A percentile compares a stretch with the other conserved stretches of the same genome.
phyloP scores from a whole-genome alignment of 73 alveolate species.

The Paramecium octaurelia region DNA sequence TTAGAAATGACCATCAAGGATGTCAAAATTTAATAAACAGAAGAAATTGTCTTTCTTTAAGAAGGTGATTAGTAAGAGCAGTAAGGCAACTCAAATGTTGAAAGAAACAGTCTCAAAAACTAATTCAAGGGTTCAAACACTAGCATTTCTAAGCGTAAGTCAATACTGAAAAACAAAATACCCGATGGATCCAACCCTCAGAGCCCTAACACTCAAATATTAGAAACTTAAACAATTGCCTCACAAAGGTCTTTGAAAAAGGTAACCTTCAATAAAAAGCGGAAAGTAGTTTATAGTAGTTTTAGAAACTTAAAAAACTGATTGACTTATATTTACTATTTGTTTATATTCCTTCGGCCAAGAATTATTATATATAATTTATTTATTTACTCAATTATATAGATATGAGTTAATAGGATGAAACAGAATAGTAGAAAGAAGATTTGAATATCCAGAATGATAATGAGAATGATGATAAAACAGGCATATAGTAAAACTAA shows the following conservation, averaged over 20 bases:
- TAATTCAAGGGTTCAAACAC: background rate
- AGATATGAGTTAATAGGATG: background rate
- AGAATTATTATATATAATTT: background rate
- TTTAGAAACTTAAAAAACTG: background rate
- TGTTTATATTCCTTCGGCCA: background rate
- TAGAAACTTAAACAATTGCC: background rate
- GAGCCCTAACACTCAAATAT: background rate
- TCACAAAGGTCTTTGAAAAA: conserved; percentile 32
- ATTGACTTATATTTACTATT: background rate
- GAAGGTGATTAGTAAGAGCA: background rate
- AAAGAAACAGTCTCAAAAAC: background rate
- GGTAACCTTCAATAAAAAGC: background rate
- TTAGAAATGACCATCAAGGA: background rate
- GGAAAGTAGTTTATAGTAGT: background rate
- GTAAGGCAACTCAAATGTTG: background rate
- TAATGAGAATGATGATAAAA: background rate
- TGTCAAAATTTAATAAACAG: background rate
- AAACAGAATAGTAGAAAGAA: background rate
- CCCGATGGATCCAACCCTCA: background rate
- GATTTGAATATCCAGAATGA: background rate
- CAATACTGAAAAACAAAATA: background rate
- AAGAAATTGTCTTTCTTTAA: background rate
- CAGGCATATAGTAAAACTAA: background rate
- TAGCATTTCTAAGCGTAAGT: background rate
- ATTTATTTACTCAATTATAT: background rate